Evolutionary conservation across 495 filamentous ascomycete species (phyloP).

Genomic region (Neurospora hispaniola): DNA sequence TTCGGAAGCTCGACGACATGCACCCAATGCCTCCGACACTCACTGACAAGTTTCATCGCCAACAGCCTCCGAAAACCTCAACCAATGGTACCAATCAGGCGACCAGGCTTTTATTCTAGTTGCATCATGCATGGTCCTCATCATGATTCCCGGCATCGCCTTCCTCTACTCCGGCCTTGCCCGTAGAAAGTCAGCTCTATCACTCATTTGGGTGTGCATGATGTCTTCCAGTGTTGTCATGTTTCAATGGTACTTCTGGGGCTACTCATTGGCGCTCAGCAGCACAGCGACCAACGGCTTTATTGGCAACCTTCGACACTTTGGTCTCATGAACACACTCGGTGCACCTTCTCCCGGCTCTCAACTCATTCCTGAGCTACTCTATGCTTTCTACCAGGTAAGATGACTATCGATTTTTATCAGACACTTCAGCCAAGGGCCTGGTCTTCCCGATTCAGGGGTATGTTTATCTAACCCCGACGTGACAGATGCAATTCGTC

Average conservation of each 20-base stretch:
- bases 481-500: constrained; percentile 82
- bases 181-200: constrained; percentile 87
- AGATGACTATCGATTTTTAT: neutral
- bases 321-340: constrained; percentile 72
- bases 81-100: constrained; percentile 66
- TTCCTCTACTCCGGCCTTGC: constrained; percentile 99
- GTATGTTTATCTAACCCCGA: constrained; percentile 4
- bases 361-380: constrained; percentile 69
- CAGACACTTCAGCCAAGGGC: neutral
- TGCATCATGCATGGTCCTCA: constrained; percentile 84
- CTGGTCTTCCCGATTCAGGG: neutral
- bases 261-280: constrained; percentile 87
- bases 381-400: constrained; percentile 85
- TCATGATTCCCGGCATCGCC: constrained; percentile 91
- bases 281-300: constrained; percentile 67
- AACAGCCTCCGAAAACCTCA: constrained; percentile 62
- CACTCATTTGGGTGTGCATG: constrained; percentile 88
- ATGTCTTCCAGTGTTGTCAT: constrained; percentile 81
- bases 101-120: constrained; percentile 82
- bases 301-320: constrained; percentile 80
- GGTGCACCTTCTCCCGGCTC: constrained; percentile 76
- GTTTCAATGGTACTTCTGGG: constrained; percentile 99
- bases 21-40: constrained; percentile 13
- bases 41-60: constrained; percentile 14
- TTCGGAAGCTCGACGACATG: neutral